These are phyloP conservation scores for Diplotaxis tenuifolia DNA, from an alignment of 345 rosid genomes.

Conservation along the genomic window DNA sequence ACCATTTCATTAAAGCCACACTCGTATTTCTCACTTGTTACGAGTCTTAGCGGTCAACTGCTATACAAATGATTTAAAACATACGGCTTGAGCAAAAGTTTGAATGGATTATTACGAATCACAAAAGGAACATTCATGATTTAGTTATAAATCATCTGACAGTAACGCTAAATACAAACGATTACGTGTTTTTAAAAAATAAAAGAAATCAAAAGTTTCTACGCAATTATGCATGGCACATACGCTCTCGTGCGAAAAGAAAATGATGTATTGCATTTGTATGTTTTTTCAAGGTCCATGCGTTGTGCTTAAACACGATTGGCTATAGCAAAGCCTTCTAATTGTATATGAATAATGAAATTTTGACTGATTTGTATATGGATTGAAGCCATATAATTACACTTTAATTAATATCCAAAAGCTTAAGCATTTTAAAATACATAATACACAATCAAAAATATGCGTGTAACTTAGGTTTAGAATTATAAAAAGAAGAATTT, in stretches of 20 bases:
- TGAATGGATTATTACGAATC: neutral
- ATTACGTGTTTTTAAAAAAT: neutral
- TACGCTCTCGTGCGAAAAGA: neutral
- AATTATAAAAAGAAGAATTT: neutral
- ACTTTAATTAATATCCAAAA: neutral
- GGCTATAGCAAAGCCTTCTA: conserved; percentile 14
- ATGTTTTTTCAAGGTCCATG: conserved; percentile 3
- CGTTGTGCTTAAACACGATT: conserved; percentile 19
- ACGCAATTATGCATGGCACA: neutral
- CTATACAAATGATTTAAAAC: neutral
- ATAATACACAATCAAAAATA: neutral
- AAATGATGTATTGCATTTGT: neutral
- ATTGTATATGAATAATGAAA: conserved; percentile 18
- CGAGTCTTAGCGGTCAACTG: neutral
- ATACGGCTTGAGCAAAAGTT: neutral
- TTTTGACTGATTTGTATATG: neutral
- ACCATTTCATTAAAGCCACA: neutral
- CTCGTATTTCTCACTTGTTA: neutral
- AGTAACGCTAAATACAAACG: neutral
- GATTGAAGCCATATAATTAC: neutral
- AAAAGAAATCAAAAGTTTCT: neutral
- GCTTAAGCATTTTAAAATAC: neutral
- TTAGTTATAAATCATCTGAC: neutral
- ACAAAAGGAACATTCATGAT: neutral
- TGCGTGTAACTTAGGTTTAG: neutral